Evolutionary conservation across 2,329 filamentous ascomycete species (phyloP).

Genomic region (Fusarium napiforme): DNA sequence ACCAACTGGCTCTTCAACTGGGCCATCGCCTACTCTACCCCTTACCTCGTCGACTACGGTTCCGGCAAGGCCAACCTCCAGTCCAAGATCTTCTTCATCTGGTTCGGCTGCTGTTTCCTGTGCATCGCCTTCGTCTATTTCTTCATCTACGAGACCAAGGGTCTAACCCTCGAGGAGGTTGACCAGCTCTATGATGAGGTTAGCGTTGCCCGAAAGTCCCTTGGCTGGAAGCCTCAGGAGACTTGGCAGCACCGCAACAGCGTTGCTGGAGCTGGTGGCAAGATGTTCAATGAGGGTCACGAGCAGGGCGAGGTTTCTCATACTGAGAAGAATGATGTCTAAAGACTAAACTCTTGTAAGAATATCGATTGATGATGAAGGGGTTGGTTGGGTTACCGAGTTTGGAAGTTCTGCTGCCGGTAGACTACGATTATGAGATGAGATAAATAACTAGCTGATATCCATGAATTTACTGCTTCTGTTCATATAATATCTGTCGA

Average conservation of each 20-base stretch:
- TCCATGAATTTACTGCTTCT: not conserved
- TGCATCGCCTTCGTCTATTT: constrained; percentile 79
- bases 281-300: constrained; percentile 20
- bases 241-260: constrained; percentile 49
- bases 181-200: constrained; percentile 81
- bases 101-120: constrained; percentile 76
- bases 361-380: not conserved
- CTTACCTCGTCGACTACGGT: constrained; percentile 81
- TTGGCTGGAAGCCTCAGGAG: constrained; percentile 56
- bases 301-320: constrained; percentile 19
- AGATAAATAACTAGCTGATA: constrained; percentile 20
- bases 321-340: constrained; percentile 32
- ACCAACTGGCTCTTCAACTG: constrained; percentile 83
- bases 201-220: constrained; percentile 65
- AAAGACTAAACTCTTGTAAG: not conserved
- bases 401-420: not conserved
- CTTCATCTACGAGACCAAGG: constrained; percentile 90
- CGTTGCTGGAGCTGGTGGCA: constrained; percentile 32
- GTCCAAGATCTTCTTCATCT: constrained; percentile 82
- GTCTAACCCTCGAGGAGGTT: constrained; percentile 82
- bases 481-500: accelerated
- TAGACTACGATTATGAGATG: constrained; percentile 1
- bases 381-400: not conserved
- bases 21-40: constrained; percentile 80
- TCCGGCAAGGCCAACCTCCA: constrained; percentile 77